Conservation (phyloP, 305 asterid species). For the Caryopteris hybrid region DNA sequence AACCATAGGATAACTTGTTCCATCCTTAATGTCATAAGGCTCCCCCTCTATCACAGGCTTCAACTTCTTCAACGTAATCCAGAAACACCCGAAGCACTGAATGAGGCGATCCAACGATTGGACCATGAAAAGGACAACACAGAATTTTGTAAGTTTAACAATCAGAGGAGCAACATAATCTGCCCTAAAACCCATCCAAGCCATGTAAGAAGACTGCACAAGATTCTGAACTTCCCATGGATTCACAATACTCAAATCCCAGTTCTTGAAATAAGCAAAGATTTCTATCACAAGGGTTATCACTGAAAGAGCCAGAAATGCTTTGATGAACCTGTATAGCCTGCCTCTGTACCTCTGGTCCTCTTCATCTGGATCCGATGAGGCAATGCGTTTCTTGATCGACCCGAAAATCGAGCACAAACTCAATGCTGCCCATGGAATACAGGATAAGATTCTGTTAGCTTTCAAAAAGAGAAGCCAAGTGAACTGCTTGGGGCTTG, state of each 20-base stretch:
- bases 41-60: slow-evolving; percentile 43
- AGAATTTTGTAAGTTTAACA: slow-evolving; percentile 45
- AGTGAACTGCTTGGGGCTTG: slow-evolving; percentile 61
- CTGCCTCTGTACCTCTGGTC: slow-evolving; percentile 58
- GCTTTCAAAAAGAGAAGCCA: slow-evolving; percentile 58
- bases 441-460: slow-evolving; percentile 40
- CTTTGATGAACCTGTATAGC: slow-evolving; percentile 55
- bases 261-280: slow-evolving; percentile 54
- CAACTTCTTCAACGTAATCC: slow-evolving; percentile 54
- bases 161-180: slow-evolving; percentile 65
- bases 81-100: slow-evolving; percentile 62
- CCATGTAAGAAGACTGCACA: slow-evolving; percentile 48
- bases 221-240: slow-evolving; percentile 57
- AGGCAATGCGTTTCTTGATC: slow-evolving; percentile 56
- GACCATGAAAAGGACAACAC: slow-evolving; percentile 67
- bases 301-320: slow-evolving; percentile 53
- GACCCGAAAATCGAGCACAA: slow-evolving; percentile 35
- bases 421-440: no score
- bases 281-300: slow-evolving; percentile 52
- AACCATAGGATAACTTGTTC: slow-evolving; percentile 73
- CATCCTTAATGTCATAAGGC: slow-evolving; percentile 52
- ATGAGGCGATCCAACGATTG: slow-evolving; percentile 63
- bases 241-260: slow-evolving; percentile 59
- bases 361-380: slow-evolving; percentile 51
- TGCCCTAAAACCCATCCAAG: slow-evolving; percentile 61